These are phyloP conservation scores for Phoenix dactylifera DNA, from an alignment of 176 grass and related monocot species.

Conservation along the genomic window DNA sequence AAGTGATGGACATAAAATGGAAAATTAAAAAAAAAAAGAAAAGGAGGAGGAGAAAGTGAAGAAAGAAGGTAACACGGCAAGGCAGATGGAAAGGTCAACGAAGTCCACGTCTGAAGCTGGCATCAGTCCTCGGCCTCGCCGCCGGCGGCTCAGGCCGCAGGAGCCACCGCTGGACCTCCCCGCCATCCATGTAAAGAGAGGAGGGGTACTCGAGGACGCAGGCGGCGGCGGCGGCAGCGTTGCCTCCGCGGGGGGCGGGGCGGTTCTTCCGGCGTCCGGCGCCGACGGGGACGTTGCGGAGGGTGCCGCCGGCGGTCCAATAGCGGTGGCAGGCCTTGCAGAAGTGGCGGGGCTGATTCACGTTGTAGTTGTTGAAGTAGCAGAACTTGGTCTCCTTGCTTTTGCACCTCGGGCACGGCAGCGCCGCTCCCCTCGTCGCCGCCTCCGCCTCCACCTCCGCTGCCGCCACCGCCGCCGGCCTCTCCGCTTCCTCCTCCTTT, in stretches of 20 bases:
- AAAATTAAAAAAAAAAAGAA: too few species aligned
- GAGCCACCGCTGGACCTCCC: conserved; percentile 9
- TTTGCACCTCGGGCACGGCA: conserved; percentile 75
- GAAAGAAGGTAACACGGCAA: too few species aligned
- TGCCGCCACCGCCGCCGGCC: not conserved
- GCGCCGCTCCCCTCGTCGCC: conserved; percentile 17
- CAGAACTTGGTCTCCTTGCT: conserved; percentile 99
- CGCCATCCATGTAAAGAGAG: not conserved
- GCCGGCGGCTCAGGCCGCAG: not conserved
- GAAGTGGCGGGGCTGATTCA: conserved; percentile 94
- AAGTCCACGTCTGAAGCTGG: conserved; percentile 2
- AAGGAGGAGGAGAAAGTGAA: too few species aligned
- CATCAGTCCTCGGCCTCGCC: not conserved
- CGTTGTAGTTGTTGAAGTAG: conserved; percentile 99
- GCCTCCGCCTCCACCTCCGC: conserved; percentile 12
- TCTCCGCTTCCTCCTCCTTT: not conserved
- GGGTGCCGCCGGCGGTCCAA: conserved; percentile 93
- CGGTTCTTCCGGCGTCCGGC: conserved; percentile 52
- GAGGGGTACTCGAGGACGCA: conserved; percentile 24
- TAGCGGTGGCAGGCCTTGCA: conserved; percentile 92
- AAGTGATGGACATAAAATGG: too few species aligned
- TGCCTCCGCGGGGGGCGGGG: conserved; percentile 4
- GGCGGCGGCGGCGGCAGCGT: not conserved
- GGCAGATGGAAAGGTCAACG: not conserved
- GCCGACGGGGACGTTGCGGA: conserved; percentile 63